Conservation (phyloP, 129 eudicot species). For the Solidago caesia region DNA sequence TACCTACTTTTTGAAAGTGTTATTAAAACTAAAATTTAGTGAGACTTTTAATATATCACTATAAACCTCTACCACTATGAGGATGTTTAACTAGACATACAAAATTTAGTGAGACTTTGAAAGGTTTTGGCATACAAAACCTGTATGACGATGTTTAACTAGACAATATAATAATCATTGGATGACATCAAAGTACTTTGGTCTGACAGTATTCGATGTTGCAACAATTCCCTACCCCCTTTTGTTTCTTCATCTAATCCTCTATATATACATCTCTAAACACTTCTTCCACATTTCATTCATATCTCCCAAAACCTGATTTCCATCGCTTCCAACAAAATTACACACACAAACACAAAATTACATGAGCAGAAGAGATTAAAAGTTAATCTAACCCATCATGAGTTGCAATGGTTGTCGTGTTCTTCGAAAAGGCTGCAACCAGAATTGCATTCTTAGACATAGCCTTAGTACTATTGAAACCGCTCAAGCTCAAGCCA, state of each 20-base stretch:
- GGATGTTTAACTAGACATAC: no score
- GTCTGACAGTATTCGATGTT: neutral
- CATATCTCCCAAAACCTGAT: neutral
- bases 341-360: conserved; percentile 3
- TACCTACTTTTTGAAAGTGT: no score
- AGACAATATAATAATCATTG: no score
- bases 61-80: no score
- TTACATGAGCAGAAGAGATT: neutral
- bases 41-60: no score
- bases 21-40: no score
- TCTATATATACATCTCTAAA: neutral
- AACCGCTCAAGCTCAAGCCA: conserved; percentile 66
- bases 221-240: conserved; percentile 1
- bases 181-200: no score
- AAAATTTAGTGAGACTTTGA: no score
- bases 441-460: conserved; percentile 64
- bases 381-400: neutral
- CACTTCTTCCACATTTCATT: conserved; percentile 11
- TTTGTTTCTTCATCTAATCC: neutral
- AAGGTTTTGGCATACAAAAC: no score
- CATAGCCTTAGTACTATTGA: conserved; percentile 52
- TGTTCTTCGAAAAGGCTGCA: conserved; percentile 80
- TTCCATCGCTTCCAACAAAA: neutral
- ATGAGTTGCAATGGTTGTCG: conserved; percentile 93
- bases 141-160: no score